Percentiles rank a stretch among this genome's conserved stretches.
These are phyloP conservation scores for Schizonepeta tenuifolia DNA, from an alignment of 257 asterid genomes.

Conservation along the genomic window DNA sequence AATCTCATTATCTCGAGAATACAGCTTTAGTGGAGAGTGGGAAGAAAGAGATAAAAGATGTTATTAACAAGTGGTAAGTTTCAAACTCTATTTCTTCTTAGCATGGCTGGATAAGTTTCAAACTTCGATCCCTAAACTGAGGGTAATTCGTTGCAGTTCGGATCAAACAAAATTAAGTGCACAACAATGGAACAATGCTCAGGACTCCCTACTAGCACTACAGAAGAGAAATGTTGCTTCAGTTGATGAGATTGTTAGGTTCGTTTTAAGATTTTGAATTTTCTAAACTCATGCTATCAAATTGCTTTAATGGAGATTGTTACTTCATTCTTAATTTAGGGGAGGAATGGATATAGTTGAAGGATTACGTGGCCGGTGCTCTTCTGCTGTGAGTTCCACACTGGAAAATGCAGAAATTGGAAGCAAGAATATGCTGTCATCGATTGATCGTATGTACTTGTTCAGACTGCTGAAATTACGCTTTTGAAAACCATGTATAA, in stretches of 20 bases:
- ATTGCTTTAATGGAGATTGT: background rate
- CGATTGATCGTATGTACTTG: slow-evolving; percentile 66
- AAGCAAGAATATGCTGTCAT: slow-evolving; percentile 69
- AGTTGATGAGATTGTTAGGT: slow-evolving; percentile 76
- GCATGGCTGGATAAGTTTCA: background rate
- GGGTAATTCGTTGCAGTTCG: slow-evolving; percentile 53
- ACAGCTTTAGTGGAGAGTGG: slow-evolving; percentile 73
- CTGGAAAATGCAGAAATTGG: slow-evolving; percentile 70
- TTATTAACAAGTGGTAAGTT: slow-evolving; percentile 73
- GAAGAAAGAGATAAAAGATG: slow-evolving; percentile 63
- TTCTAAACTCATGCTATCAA: slow-evolving; percentile 9
- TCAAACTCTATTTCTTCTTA: slow-evolving; percentile 6
- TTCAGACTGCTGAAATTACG: background rate
- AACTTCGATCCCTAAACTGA: slow-evolving; percentile 14
- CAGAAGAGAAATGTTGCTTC: slow-evolving; percentile 67
- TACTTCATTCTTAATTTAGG: slow-evolving; percentile 41
- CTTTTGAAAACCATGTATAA: background rate
- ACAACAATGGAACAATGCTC: slow-evolving; percentile 76
- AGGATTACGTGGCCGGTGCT: slow-evolving; percentile 53
- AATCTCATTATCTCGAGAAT: slow-evolving; percentile 68
- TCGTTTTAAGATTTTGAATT: slow-evolving; percentile 23
- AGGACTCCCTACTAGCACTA: slow-evolving; percentile 60
- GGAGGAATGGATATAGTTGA: slow-evolving; percentile 73
- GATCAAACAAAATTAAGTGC: slow-evolving; percentile 73
- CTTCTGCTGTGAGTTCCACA: slow-evolving; percentile 73